Evolutionary conservation across 768 basidiomycete genomes (phyloP), one percentile per base, ranked within the genome.

Genomic region (Boletus edulis): DNA sequence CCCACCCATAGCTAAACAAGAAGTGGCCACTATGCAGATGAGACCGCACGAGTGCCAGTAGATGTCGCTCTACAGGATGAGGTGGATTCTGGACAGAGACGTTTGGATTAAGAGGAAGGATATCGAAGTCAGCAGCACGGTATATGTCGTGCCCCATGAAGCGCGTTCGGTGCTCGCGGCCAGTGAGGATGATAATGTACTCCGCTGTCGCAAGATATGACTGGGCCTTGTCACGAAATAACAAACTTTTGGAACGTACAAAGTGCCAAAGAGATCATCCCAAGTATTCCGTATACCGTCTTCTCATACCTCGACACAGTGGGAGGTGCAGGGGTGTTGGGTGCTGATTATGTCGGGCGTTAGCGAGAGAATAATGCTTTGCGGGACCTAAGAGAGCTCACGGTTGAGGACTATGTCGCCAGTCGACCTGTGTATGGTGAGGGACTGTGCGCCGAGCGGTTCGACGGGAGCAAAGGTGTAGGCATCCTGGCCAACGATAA

Each of bases 1-100:
- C 94, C 81, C 85, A 95, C 2, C 79, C 83, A 70, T 98, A 97
- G 58, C 90, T 91, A 74, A 94, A 97, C 67, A 94, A 79, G 67
- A 98, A 91, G 49, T 78, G 78, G n/a, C 92, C 91, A 17, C 81
- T 76, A 50, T 79, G 76, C 18, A 98, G 75, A 69, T 98, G 96
- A 35, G 88, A 86, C 57, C 88, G 86, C 52, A 98, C 84, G 31
- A 98, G 86, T 4, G 85, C 86, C 39, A 98, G 75, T 5, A 98
- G 77, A 67, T 95, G 91, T 13, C 85, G 81, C 75, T 99, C 97
- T 22, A 94, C 87, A 3, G 89, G 87, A 69, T 94, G 88, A 7
- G 89, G 85, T 46, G 87, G 83, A 62, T 81, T 80, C 45, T 82
- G 77, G 5, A 82, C 78, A 27, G 87, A 82, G 42, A 91, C 75